Evolutionary conservation across 2,329 filamentous ascomycete species (phyloP), one percentile per base, ranked within the genome.

Genomic region (Xylariaceae sp.): DNA sequence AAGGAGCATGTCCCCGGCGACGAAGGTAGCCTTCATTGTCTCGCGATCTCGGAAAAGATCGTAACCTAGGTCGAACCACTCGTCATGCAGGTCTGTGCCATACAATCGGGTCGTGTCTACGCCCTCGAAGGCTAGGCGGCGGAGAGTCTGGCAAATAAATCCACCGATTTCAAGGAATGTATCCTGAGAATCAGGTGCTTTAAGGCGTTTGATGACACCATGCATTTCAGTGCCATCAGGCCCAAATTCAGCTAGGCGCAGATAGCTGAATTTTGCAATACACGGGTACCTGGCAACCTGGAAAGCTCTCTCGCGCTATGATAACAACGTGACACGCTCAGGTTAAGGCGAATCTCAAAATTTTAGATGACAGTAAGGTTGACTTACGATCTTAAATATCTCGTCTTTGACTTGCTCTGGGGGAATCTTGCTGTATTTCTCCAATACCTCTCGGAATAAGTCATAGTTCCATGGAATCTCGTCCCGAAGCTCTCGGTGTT

Each of bases 231-330:
- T 7, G 7, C 25, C 14, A 29, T 29, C 25, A 8, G 7, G 8
- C 7, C 25, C 14, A 29, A 29, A 29, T 29, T 29, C 25, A 14
- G 7, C 8, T 14, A 29, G 25, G 25, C 25, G 25, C 25, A 29
- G 8, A 29, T 29, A 29, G 25, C 8, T 29, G 25, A 29, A 29
- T 14, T 7, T 8, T 14, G 8, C 25, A 14, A 29, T 29, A 14
- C 25, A 29, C 8, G 25, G 25, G 25, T 29, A 29, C 25, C 14
- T 42, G 17, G 36, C 47, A 1, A 49, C n/a, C 14, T 36, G 17
- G 42, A 42, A 49, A 3, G 47, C 47, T 19, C 46, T 46, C 8
- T 37, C 36, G 5, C 47, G 34, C 47, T 49, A 36, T 32, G 19
- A 19, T n/a, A 11, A 19, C 10, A 8, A 14, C 10, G 33, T 7